Base-by-base conservation (phyloP, 139 green algal species). In the Pseudopediastrum boryanum region DNA sequence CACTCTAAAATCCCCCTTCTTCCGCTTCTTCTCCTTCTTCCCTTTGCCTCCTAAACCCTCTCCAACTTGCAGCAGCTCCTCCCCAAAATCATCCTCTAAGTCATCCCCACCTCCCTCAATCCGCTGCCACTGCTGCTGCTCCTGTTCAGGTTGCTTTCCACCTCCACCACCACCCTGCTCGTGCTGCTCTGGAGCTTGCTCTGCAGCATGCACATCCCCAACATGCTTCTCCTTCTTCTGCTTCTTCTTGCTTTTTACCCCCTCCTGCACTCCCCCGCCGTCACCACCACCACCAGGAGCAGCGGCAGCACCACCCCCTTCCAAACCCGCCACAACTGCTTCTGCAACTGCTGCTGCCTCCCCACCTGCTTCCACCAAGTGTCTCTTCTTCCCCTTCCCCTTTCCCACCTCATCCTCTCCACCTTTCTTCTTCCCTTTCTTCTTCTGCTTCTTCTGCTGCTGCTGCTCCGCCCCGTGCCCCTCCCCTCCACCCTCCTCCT, bases 41-140 rank as follows among this genome's bases (percentile, higher is more conserved):
- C 48, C 46, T 13, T 76, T 63, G 68, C 46, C 44, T 48, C 63
- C 35, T n/a, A 42, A 25, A 44, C 41, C 48, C 25, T 31, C 16
- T 58, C 19, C 19, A n/a, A 58, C 48, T n/a, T 67, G 5, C 62
- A 50, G 62, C 62, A 36, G 29, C 51, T 68, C 39, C 23, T 38
- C 23, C 21, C 65, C 54, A 61, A 78, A 78, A 25, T 78, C 71
- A 61, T 78, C 71, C 25, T 78, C 71, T 13, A 78, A 29, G 5
- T 54, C 71, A 69, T 78, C 71, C 8, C 54, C 54, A 70, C 56
- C 69, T 25, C 51, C 38, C 29, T 42, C 16, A 36, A 39, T 35
- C 23, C n/a, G 33, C 27, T 42, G 21, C 42, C 13, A 43, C 66
- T 71, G 66, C 56, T 42, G 36, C 71, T 78, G 71, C 71, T 39